Evolutionary conservation across 2,329 filamentous ascomycete species (phyloP).

Genomic region (Penicillium sclerotiorum): DNA sequence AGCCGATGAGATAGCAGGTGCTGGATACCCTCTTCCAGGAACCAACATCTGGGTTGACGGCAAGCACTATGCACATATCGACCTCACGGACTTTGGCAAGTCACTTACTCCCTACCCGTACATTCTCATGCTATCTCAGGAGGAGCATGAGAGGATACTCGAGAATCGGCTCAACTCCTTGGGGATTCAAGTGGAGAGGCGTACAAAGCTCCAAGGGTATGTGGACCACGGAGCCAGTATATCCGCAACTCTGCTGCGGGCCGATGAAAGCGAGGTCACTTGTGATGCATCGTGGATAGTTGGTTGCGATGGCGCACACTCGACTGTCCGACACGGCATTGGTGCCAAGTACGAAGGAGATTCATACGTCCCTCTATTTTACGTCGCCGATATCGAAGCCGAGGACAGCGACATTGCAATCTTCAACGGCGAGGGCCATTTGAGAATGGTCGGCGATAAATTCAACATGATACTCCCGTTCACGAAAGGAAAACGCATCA

Average conservation of each 20-base stretch:
- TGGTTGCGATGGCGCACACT: conserved; percentile 58
- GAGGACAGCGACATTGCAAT: conserved; percentile 23
- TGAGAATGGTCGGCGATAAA: conserved; percentile 37
- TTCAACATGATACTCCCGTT: conserved; percentile 41
- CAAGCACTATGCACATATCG: conserved; percentile 24
- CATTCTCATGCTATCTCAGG: conserved; percentile 31
- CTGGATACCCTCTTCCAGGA: conserved; percentile 43
- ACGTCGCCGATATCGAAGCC: conserved; percentile 48
- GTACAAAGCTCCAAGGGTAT: conserved; percentile 29
- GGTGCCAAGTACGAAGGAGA: conserved; percentile 46
- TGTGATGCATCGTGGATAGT: conserved; percentile 49
- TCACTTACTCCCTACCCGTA: conserved; percentile 36
- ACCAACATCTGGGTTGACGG: conserved; percentile 40
- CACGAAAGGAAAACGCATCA: conserved; percentile 22
- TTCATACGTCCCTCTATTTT: conserved; percentile 48
- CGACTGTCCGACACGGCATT: conserved; percentile 48
- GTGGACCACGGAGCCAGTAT: conserved; percentile 25
- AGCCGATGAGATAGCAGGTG: conserved; percentile 38
- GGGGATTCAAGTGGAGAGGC: conserved; percentile 33
- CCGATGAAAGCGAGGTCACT: conserved; percentile 22
- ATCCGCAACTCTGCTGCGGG: conserved; percentile 23
- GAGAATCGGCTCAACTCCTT: conserved; percentile 29
- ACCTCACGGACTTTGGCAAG: conserved; percentile 26
- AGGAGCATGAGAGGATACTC: conserved; percentile 32
- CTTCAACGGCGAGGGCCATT: conserved; percentile 35